Evolutionary conservation across 2,329 filamentous ascomycete genomes (phyloP).

Genomic region (Calonectria hongkongensis): DNA sequence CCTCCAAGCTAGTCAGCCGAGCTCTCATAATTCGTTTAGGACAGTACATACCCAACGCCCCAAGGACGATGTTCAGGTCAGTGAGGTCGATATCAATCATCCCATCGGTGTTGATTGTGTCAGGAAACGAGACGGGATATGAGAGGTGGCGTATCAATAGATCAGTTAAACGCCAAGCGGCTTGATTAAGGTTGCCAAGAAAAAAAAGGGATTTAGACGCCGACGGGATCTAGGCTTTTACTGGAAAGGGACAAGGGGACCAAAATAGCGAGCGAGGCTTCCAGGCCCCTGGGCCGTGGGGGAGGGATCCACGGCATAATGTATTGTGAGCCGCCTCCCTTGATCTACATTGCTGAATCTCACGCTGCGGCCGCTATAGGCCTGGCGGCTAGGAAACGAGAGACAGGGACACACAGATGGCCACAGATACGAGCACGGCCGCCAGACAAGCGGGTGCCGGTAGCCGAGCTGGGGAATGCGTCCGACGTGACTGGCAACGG

Average conservation of each 20-base stretch:
- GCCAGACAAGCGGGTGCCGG: slow-evolving; percentile 16
- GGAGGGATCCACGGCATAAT: neutral
- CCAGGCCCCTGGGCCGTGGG: neutral
- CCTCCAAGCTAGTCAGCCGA: slow-evolving; percentile 55
- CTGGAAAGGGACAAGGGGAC: neutral
- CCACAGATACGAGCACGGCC: slow-evolving; percentile 3
- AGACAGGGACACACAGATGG: slow-evolving; percentile 3
- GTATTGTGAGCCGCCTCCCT: slow-evolving; percentile 1
- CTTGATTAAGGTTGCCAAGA: slow-evolving; percentile 23
- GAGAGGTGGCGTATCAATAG: neutral
- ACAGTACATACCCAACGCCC: slow-evolving; percentile 25
- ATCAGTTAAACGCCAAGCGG: neutral
- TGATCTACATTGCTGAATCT: slow-evolving; percentile 20
- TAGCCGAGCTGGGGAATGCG: slow-evolving; percentile 30
- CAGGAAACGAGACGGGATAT: neutral
- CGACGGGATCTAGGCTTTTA: neutral
- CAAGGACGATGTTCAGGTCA: slow-evolving; percentile 38
- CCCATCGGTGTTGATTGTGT: slow-evolving; percentile 10
- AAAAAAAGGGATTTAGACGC: neutral
- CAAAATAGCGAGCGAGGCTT: neutral
- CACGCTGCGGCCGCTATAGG: neutral
- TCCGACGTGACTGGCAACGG: neutral
- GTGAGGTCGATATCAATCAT: slow-evolving; percentile 36
- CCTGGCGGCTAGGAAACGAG: slow-evolving; percentile 4
- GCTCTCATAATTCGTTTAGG: no score